Evolutionary conservation across 352 stramenopile species (phyloP).

Genomic region (Phytophthora capsici): DNA sequence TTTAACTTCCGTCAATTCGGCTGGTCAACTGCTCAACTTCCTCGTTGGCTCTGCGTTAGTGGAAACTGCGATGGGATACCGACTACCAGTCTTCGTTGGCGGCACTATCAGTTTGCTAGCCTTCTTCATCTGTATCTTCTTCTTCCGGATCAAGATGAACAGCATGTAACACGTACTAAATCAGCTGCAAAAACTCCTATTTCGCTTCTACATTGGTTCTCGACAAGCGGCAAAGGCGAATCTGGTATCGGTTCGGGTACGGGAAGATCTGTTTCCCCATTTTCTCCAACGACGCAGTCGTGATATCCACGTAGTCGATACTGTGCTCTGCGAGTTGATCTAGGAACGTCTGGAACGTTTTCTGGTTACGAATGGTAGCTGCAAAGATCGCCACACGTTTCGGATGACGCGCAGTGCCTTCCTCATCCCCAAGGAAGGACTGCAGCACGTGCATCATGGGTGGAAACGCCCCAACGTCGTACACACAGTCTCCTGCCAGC

Average conservation of each 20-base stretch:
- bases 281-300: slow-evolving; percentile 34
- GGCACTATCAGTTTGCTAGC: slow-evolving; percentile 40
- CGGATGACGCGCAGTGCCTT: neutral
- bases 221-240: slow-evolving; percentile 69
- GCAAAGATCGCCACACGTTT: slow-evolving; percentile 73
- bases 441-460: slow-evolving; percentile 63
- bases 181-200: slow-evolving; percentile 12
- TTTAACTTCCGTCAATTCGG: slow-evolving; percentile 58
- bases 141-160: slow-evolving; percentile 53
- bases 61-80: slow-evolving; percentile 46
- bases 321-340: slow-evolving; percentile 53
- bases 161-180: slow-evolving; percentile 32
- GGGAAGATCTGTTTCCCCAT: slow-evolving; percentile 57
- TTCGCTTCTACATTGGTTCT: slow-evolving; percentile 19
- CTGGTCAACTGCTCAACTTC: slow-evolving; percentile 61
- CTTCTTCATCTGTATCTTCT: slow-evolving; percentile 38
- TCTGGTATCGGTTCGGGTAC: slow-evolving; percentile 74
- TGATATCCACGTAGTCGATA: slow-evolving; percentile 79
- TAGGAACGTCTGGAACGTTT: slow-evolving; percentile 80
- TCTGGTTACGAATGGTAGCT: slow-evolving; percentile 76
- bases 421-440: slow-evolving; percentile 47
- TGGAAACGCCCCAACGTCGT: slow-evolving; percentile 73
- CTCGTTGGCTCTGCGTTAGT: slow-evolving; percentile 45
- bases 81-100: slow-evolving; percentile 46
- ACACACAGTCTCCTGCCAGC: slow-evolving; percentile 79